Base-by-base conservation (phyloP, 106 monocot genomes). In the Dendrobium nobile region DNA sequence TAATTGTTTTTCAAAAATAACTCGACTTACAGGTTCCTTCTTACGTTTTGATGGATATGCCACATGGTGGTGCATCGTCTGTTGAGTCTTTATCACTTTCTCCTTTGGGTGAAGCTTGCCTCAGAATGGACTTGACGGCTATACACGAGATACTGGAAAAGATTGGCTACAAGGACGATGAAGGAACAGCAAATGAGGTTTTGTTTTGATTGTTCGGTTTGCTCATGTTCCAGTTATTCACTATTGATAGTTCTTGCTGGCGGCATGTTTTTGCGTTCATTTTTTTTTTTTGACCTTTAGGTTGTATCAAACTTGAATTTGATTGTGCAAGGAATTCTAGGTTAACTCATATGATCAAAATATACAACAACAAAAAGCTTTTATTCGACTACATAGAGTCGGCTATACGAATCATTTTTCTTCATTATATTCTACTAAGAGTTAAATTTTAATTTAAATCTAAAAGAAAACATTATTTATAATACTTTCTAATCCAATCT, bases 181-280 rank as follows among this genome's bases (percentile, higher is more conserved):
- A 98, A 41, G 97, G 94, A 79, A 98, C 88, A 9, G 77, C 92
- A 80, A 94, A 94, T 88, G 97, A 98, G 94, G 97, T 98, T 84
- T 26, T 27, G 15, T 47, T 76, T 75, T 76, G 2, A 26, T 47
- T n/a, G 11, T 48, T 48, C 15, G 22, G 45, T 51, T 48, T 75
- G 43, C n/a, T 18, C 19, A 44, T 44, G 33, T 75, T 75, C 1
- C 44, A 43, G 43, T 43, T 76, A 47, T 76, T 26, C 76, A 51
- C 27, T 76, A 3, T 18, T 33, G 47, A 9, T 47, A 16, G 24
- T 76, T 45, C n/a, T 76, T 26, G 41, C 9, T 48, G 22, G 20
- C 74, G 43, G 24, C 40, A 27, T 67, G 22, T 72, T 27, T 33
- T 37, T 15, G 72, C 16, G 1, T 40, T 40, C 40, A 1, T 41